Conservation (phyloP, 768 basidiomycete species). For the Termitomyces sp. region DNA sequence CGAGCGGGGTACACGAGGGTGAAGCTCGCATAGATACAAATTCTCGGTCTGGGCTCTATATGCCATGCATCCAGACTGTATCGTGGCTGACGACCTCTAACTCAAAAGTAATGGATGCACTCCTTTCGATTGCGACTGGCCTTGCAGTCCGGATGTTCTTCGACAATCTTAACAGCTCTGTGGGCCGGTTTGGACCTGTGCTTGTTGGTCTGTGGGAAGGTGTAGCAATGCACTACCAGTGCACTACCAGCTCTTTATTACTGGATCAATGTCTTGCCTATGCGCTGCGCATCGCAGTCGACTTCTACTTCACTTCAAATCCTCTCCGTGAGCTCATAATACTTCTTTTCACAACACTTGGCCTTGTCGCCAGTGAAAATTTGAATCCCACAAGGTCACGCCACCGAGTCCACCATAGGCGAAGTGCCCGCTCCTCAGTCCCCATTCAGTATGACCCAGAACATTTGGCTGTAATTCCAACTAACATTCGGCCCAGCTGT, state of each 20-base stretch:
- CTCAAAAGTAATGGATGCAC: constrained; percentile 31
- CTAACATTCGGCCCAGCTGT: constrained; percentile 18
- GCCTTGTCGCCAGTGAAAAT: constrained; percentile 26
- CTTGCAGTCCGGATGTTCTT: constrained; percentile 35
- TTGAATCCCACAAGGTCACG: constrained; percentile 21
- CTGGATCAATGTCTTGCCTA: constrained; percentile 37
- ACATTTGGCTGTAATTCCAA: constrained; percentile 3
- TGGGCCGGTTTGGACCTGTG: constrained; percentile 23
- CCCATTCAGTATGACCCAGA: constrained; percentile 23
- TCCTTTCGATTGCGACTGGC: constrained; percentile 34
- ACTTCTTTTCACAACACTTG: constrained; percentile 32
- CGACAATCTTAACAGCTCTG: constrained; percentile 17
- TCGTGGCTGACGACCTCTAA: constrained; percentile 6
- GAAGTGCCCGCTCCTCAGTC: constrained; percentile 16
- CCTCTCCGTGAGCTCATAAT: constrained; percentile 25
- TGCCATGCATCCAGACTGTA: constrained; percentile 1
- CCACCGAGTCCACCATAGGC: constrained; percentile 20
- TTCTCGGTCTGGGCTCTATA: not conserved
- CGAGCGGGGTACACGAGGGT: constrained; percentile 6
- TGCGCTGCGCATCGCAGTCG: constrained; percentile 35
- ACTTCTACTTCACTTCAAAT: constrained; percentile 33
- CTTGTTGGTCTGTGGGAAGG: constrained; percentile 67
- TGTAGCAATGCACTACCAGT: constrained; percentile 34
- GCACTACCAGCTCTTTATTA: constrained; percentile 14
- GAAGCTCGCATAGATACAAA: constrained; percentile 1